Evolutionary conservation across 768 basidiomycete genomes (phyloP).

Genomic region (Phanerochaete sordida): DNA sequence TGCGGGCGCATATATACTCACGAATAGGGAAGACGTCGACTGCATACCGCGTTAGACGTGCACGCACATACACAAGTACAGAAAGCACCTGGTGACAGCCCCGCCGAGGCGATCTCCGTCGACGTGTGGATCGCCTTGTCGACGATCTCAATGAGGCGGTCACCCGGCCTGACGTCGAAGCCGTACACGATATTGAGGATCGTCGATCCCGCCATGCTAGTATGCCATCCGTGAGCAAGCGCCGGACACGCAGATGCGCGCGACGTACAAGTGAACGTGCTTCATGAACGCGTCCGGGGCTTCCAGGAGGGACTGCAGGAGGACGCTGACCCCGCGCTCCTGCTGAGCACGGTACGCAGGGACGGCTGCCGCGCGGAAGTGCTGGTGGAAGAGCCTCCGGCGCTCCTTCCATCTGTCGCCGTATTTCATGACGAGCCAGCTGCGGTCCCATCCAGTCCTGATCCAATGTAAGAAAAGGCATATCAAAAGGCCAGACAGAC

Average conservation of each 20-base stretch:
- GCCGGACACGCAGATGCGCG: not conserved
- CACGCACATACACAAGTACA: not conserved
- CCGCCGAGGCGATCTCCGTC: slow-evolving; percentile 7
- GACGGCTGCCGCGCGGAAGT: not conserved
- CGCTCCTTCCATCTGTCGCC: slow-evolving; percentile 4
- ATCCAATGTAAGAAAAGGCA: not conserved
- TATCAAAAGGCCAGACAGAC: not conserved
- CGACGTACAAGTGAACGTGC: slow-evolving; percentile 1
- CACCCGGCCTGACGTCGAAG: slow-evolving; percentile 12
- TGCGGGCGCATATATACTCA: not conserved
- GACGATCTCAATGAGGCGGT: slow-evolving; percentile 11
- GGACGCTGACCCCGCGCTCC: not conserved
- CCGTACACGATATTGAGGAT: slow-evolving; percentile 15
- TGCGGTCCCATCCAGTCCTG: not conserved
- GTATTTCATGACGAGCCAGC: not conserved
- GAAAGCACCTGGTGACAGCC: slow-evolving; percentile 10
- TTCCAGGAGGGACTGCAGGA: not conserved
- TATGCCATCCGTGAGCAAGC: not conserved
- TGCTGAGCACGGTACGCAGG: not conserved
- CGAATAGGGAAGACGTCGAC: slow-evolving; percentile 9
- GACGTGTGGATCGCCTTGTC: slow-evolving; percentile 8
- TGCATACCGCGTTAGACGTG: not conserved
- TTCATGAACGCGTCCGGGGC: not conserved
- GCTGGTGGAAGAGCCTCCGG: slow-evolving; percentile 7
- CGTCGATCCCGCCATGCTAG: slow-evolving; percentile 10